phyloP scores from a whole-genome alignment of 257 asterid genomes.

The Solanum clarkiae region DNA sequence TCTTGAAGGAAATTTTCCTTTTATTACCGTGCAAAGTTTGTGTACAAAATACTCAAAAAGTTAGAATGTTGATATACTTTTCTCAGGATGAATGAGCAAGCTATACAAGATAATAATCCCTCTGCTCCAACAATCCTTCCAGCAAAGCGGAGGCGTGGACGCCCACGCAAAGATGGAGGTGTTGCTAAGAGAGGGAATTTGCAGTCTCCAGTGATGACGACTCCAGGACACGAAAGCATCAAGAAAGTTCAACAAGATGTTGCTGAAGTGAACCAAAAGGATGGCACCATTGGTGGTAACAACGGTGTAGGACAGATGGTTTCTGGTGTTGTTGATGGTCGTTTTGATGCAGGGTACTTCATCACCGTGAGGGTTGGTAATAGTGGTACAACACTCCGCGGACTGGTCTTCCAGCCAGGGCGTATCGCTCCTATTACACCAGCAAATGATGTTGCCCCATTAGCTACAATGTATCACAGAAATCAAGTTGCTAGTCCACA shows the following conservation, averaged over 20 bases:
- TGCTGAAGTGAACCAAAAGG: not conserved
- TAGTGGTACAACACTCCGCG: constrained; percentile 40
- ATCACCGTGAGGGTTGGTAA: constrained; percentile 47
- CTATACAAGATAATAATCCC: not conserved
- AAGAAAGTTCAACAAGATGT: not conserved
- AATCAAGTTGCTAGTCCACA: constrained; percentile 16
- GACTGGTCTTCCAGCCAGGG: constrained; percentile 54
- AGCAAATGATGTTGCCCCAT: constrained; percentile 63
- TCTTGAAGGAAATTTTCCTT: not conserved
- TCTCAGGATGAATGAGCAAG: constrained; percentile 29
- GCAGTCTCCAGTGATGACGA: constrained; percentile 8
- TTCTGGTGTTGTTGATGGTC: constrained; percentile 64
- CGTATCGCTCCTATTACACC: constrained; percentile 40
- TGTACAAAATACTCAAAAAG: not conserved
- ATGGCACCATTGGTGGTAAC: constrained; percentile 8
- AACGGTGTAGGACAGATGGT: constrained; percentile 29
- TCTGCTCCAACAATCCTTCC: constrained; percentile 25
- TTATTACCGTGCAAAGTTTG: not conserved
- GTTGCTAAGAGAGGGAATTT: constrained; percentile 17
- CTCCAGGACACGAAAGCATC: constrained; percentile 2
- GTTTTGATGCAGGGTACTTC: constrained; percentile 68
- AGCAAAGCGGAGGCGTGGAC: constrained; percentile 69
- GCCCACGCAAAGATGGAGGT: constrained; percentile 63
- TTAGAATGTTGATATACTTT: not conserved
- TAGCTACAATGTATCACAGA: constrained; percentile 42